Conservation (phyloP, 192 early-diverging fungal genomes). For the Paraglomus brasilianum region DNA sequence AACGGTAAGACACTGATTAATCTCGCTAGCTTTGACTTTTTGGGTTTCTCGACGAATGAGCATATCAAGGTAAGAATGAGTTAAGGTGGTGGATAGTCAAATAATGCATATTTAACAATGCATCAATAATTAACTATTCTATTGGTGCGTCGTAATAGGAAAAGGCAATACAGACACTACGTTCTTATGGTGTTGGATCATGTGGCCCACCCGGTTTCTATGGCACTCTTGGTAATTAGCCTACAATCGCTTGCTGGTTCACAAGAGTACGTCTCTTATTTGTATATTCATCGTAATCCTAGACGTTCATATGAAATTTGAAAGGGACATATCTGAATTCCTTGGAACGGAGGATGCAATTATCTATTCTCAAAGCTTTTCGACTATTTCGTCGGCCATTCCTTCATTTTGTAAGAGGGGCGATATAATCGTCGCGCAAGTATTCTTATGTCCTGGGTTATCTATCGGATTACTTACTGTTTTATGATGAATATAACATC, state of each 20-base stretch:
- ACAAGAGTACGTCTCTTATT: not conserved
- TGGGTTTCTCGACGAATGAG: slow-evolving; percentile 76
- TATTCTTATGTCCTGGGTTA: slow-evolving; percentile 25
- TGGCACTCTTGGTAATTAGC: slow-evolving; percentile 61
- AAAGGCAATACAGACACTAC: slow-evolving; percentile 79
- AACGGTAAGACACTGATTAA: slow-evolving; percentile 71
- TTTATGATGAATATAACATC: slow-evolving; percentile 8
- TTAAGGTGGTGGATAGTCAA: not conserved
- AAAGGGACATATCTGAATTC: slow-evolving; percentile 81
- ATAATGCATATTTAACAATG: slow-evolving; percentile 10
- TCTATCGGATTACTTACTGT: not conserved
- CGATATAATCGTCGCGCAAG: slow-evolving; percentile 86
- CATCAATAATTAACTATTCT: slow-evolving; percentile 11
- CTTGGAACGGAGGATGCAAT: slow-evolving; percentile 83
- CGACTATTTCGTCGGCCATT: slow-evolving; percentile 88
- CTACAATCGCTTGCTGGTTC: not conserved
- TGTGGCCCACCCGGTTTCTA: slow-evolving; percentile 97
- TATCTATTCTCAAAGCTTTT: slow-evolving; percentile 94
- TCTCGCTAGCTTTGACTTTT: slow-evolving; percentile 85
- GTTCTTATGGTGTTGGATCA: slow-evolving; percentile 93
- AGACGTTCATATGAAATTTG: slow-evolving; percentile 95
- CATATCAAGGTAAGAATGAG: slow-evolving; percentile 53
- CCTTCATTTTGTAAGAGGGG: slow-evolving; percentile 96
- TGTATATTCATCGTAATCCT: slow-evolving; percentile 22
- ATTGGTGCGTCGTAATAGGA: slow-evolving; percentile 41